These are phyloP conservation scores for Phanerochaete sordida DNA, from an alignment of 768 basidiomycete species.

Conservation along the genomic window DNA sequence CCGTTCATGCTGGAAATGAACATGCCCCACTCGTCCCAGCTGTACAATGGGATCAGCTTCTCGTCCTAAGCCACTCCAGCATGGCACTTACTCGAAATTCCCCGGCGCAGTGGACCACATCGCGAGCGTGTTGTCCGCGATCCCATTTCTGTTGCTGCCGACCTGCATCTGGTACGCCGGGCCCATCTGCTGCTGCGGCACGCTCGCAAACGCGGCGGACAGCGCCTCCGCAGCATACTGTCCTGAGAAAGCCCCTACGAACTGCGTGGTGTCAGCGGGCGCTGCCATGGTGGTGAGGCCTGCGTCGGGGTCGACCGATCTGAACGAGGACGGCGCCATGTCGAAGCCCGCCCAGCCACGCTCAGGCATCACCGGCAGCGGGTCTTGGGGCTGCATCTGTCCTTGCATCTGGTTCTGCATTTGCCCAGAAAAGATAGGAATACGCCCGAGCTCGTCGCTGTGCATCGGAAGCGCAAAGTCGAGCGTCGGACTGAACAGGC, in stretches of 20 bases:
- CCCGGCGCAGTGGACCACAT: constrained; percentile 65
- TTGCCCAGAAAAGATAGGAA: constrained; percentile 38
- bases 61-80: background rate
- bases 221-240: background rate
- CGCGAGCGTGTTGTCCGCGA: constrained; percentile 36
- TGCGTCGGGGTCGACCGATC: background rate
- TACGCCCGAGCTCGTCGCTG: constrained; percentile 52
- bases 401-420: background rate
- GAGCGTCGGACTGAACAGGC: background rate
- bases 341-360: constrained; percentile 21
- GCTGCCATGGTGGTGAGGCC: background rate
- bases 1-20: constrained; percentile 24
- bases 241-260: background rate
- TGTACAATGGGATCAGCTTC: constrained; percentile 14
- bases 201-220: background rate
- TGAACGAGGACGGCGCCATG: background rate
- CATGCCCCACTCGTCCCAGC: constrained; percentile 38
- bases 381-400: constrained; percentile 1
- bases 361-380: constrained; percentile 8
- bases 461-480: constrained; percentile 47
- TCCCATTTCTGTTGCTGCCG: constrained; percentile 23
- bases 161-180: background rate
- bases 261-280: background rate
- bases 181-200: background rate
- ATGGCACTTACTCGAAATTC: constrained; percentile 51